Percentiles rank a stretch among this genome's conserved stretches.
These are phyloP conservation scores for Mycena rosella DNA, from an alignment of 768 basidiomycete species.

Conservation along the genomic window DNA sequence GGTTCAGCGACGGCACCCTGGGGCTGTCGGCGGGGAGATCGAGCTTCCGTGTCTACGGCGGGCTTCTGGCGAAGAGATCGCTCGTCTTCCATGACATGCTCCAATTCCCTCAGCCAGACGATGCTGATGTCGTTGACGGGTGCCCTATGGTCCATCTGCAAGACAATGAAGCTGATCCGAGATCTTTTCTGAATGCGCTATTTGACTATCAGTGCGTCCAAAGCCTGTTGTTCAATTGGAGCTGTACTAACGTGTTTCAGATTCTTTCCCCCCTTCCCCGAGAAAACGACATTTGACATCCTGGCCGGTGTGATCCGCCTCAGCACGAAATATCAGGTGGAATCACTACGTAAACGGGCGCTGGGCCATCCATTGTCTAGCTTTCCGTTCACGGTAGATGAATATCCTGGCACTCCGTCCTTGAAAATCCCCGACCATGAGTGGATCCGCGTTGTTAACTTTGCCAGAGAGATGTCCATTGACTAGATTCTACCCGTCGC, in stretches of 20 bases:
- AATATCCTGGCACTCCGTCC: not conserved
- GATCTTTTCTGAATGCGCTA: constrained; percentile 24
- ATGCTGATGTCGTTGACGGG: constrained; percentile 12
- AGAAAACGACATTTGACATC: not conserved
- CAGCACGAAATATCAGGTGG: constrained; percentile 31
- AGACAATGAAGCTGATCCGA: constrained; percentile 18
- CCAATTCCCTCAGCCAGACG: constrained; percentile 11
- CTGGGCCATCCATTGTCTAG: constrained; percentile 18
- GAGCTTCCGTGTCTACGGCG: constrained; percentile 32
- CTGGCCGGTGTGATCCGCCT: constrained; percentile 21
- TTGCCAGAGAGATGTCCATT: constrained; percentile 21
- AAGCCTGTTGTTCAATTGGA: not conserved
- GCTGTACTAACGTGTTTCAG: not conserved
- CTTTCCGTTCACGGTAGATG: not conserved
- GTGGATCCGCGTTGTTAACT: not conserved
- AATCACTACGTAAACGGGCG: constrained; percentile 9
- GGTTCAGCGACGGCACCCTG: constrained; percentile 35
- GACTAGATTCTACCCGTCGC: constrained; percentile 25
- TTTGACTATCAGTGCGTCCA: constrained; percentile 26
- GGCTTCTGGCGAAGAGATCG: constrained; percentile 23
- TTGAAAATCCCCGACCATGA: not conserved
- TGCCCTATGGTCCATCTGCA: constrained; percentile 33
- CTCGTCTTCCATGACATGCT: constrained; percentile 34
- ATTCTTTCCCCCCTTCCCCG: constrained; percentile 19
- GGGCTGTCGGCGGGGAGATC: constrained; percentile 9